Evolutionary conservation across 1,284 basidiomycete species (phyloP), one percentile per base, ranked within the genome.

Genomic region (Trichosporon coremiiforme): DNA sequence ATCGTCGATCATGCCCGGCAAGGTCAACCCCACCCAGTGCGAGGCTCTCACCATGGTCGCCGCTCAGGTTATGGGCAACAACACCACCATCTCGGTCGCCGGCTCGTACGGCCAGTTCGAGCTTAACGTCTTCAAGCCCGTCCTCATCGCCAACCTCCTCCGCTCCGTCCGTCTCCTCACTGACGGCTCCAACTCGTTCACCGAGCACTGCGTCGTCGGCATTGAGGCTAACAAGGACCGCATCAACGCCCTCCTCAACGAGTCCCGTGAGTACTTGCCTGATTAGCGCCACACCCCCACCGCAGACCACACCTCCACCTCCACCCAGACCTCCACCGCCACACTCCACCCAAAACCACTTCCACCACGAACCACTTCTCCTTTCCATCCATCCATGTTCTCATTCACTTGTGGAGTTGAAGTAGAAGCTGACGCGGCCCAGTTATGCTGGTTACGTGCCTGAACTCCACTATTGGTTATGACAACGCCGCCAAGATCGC

Each of bases 1-100:
- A 71, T 97, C 94, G 80, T 97, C 94, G 73, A 99, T 99, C 86
- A 99, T 99, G 97, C 97, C 97, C 22, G 97, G 97, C 74, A 99
- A 99, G 80, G 97, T 99, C 71, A 99, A 99, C 86, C 97, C 97
- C 17, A 99, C 97, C 4, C 97, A 99, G 84, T 99, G 97, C 78
- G 97, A 99, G 86, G 97, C 97, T 12, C 85, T 97, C 72, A 99
- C 97, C 29, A 99, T 99, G 97, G 94, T 99, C 57, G 94, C 95
- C 64, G 94, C 96, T 0, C 97, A 99, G 84, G 96, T 99, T 9
- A 97, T 99, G 85, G 97, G 97, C 65, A 99, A 99, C 86, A 93
- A 99, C 84, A 95, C 94, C 47, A 86, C 91, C 69, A 94, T 99
- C 81, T 93, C 91, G 76, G 87, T 99, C 73, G 96, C 95, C 55